Evolutionary conservation across 75 land plant genomes (phyloP).

Genomic region (Chamaecyparis obtusa): DNA sequence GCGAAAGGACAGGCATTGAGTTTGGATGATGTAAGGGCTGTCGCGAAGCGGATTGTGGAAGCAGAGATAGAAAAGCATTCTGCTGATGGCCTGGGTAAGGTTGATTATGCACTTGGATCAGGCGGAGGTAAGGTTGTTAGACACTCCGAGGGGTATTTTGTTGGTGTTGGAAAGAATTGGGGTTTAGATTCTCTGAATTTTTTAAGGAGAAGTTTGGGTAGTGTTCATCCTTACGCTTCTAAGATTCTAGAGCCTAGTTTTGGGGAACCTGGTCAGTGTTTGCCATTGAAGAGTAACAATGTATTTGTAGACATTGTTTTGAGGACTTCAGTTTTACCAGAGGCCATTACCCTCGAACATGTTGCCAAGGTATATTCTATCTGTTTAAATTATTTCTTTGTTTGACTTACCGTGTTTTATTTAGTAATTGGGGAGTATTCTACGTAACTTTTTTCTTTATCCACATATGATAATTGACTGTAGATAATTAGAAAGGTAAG

Average conservation of each 20-base stretch:
- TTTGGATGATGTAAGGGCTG: conserved; percentile 69
- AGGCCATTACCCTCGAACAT: conserved; percentile 90
- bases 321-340: conserved; percentile 73
- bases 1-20: conserved; percentile 30
- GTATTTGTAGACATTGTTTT: conserved; percentile 83
- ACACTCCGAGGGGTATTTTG: conserved; percentile 67
- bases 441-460: not conserved
- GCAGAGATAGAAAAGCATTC: conserved; percentile 87
- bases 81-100: conserved; percentile 93
- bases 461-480: not conserved
- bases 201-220: not conserved
- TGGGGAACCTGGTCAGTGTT: conserved; percentile 97
- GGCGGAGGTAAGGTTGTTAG: conserved; percentile 79
- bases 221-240: conserved; percentile 45
- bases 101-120: conserved; percentile 86
- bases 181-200: conserved; percentile 5
- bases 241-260: conserved; percentile 92
- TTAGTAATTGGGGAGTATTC: not conserved
- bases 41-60: conserved; percentile 65
- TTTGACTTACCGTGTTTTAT: not conserved
- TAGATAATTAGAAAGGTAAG: not conserved
- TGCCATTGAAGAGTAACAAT: conserved; percentile 73
- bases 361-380: conserved; percentile 74
- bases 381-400: not conserved
- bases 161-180: conserved; percentile 24